Evolutionary conservation across 257 asterid genomes (phyloP), one percentile per base, ranked within the genome.

Genomic region (Gentiana dahurica): DNA sequence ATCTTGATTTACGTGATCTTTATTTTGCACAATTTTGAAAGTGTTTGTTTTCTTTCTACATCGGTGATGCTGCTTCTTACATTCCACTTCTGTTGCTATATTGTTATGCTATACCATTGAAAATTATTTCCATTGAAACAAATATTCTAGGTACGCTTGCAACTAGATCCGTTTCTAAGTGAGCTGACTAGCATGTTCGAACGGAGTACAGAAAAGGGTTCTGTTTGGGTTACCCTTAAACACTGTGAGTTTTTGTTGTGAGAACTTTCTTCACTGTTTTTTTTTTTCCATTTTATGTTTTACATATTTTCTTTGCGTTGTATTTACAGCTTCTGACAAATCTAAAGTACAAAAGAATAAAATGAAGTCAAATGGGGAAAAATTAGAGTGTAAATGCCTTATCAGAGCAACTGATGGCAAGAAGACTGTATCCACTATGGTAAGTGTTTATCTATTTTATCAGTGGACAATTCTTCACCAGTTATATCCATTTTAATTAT

Each of bases 161-260:
- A 76, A 65, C 92, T 83, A 8, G 96, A 87, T 63, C 94, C 92
- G 6, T 87, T 87, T 75, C 92, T 87, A 49, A 84, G 63, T 71
- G 96, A 87, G 63, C 89, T 87, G 47, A 77, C 83, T 12, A 73
- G 63, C 72, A 81, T 87, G 94, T 87, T 87, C 62, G 96, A 87
- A 78, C 81, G 81, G 49, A 81, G 84, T 47, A 75, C 86, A 3
- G 89, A 84, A 63, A 81, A 78, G 76, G 96, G 96, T 12, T 87
- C 96, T 56, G 91, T 84, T 37, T 87, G 96, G 96, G 96, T 87
- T 68, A 79, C 96, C 12, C 58, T 87, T 54, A 87, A 87, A 60
- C 86, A 81, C 65, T 84, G 96, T 87, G 66, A 71, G 84, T 67
- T 38, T 8, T 55, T 63, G 36, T 32, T 32, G 36, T 34, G 7